These are phyloP conservation scores for Ogataea henricii DNA, from an alignment of 805 yeast species.

Conservation along the genomic window DNA sequence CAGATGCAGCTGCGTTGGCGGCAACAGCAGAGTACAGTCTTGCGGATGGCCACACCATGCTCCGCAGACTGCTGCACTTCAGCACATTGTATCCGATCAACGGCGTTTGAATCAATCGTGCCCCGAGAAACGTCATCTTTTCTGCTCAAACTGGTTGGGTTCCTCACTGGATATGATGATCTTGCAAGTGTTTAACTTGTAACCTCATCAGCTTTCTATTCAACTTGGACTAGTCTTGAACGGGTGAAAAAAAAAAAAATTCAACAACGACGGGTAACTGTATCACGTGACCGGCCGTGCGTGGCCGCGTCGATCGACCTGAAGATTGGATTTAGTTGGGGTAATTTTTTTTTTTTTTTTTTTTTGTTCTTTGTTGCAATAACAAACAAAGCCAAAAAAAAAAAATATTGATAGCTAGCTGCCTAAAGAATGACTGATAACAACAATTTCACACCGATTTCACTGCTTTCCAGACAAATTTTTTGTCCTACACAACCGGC, in stretches of 20 bases:
- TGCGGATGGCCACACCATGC: conserved; percentile 5
- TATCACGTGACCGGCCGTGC: not conserved
- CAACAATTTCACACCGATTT: not conserved
- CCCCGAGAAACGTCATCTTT: conserved; percentile 4
- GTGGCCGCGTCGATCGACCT: not conserved
- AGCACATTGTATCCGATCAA: conserved; percentile 2
- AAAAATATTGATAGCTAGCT: too few species aligned
- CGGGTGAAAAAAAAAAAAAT: not conserved
- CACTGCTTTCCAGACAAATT: too few species aligned
- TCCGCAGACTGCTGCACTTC: not conserved
- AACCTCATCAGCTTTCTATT: not conserved
- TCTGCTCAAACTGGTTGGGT: not conserved
- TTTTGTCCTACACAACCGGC: too few species aligned
- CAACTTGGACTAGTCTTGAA: not conserved
- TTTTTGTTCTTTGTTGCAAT: not conserved
- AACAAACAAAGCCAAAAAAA: not conserved
- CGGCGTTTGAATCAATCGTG: conserved; percentile 8
- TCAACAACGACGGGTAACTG: conserved; percentile 4
- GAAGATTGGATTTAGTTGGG: too few species aligned
- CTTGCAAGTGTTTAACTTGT: too few species aligned
- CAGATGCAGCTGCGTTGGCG: not conserved
- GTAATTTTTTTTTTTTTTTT: not conserved
- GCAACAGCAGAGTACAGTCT: conserved; percentile 5
- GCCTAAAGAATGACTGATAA: too few species aligned
- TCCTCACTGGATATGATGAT: too few species aligned